Evolutionary conservation across 1,284 basidiomycete species (phyloP), one percentile per base, ranked within the genome.

Genomic region (Apiotrichum akiyoshidainum): DNA sequence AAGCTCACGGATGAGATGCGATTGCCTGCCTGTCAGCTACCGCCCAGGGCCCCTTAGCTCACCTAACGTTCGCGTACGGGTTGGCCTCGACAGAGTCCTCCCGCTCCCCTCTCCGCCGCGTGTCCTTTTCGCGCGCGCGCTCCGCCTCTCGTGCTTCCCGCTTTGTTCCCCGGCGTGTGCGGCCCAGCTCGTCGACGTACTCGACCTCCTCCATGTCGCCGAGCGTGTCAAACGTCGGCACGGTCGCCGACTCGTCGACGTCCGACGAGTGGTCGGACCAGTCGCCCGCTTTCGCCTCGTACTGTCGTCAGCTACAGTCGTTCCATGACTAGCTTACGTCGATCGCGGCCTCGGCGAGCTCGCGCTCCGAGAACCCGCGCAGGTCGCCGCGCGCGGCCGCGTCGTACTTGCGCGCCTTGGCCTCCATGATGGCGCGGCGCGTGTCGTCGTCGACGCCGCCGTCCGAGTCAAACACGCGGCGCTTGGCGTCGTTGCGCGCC

Each of bases 361-460:
- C 88, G 61, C 84, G 85, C 54, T 93, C 88, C 33, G 74, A 86
- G 68, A 95, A 68, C 0, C 90, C 90, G 0, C 86, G 90, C 10
- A 84, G 85, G 75, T 90, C 88, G 9, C 94, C 94, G 62, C 85
- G 86, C 66, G 81, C 78, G 37, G 95, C 75, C 69, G 90, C 86
- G 7, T 91, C 87, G 69, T 96, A 96, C 58, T 88, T 85, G 71
- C 83, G 83, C 7, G 90, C 86, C 74, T 96, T 96, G 48, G 86
- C 82, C 73, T 90, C 86, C 52, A 96, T 62, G 46, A 76, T 77
- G 12, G 61, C 68, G 31, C 71, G 58, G 14, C 77, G 65, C 57
- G 74, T 66, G 34, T 72, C 70, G 26, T 76, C 74, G 42, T 67
- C 68, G 0, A 70, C 71, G 9, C 71, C 73, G 17, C 60, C 67